Conservation (phyloP, 108 stramenopile genomes). For the Nannochloropsis oceanica region DNA sequence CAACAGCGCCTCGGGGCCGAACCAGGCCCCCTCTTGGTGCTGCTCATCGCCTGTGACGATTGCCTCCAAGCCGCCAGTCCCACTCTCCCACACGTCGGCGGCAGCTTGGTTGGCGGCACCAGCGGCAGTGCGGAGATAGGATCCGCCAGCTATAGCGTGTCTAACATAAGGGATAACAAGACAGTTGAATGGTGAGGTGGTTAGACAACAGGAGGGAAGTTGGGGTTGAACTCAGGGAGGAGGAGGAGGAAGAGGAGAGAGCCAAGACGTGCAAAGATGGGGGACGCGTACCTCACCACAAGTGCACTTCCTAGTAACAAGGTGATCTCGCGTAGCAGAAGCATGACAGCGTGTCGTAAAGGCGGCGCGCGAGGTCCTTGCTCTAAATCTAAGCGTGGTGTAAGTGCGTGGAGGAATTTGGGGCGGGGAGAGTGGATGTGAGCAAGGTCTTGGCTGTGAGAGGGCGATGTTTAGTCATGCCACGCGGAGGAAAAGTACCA, state of each 20-base stretch:
- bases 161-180: background rate
- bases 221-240: background rate
- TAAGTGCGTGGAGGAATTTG: too few relatives aligned
- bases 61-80: background rate
- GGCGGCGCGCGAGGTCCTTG: background rate
- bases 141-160: background rate
- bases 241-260: background rate
- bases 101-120: background rate
- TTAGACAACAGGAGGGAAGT: too few relatives aligned
- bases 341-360: background rate
- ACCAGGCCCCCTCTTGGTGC: background rate
- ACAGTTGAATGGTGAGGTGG: background rate
- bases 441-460: too few relatives aligned
- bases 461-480: too few relatives aligned
- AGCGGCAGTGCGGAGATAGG: background rate
- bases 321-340: background rate
- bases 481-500: too few relatives aligned
- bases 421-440: too few relatives aligned
- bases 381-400: too few relatives aligned
- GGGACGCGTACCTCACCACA: background rate
- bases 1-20: background rate
- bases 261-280: background rate
- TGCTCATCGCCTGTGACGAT: background rate
- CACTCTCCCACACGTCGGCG: background rate
- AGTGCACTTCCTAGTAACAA: background rate